Evolutionary conservation across 1,139 yeast genomes (phyloP).

Genomic region (Martiniozyma asiatica): DNA sequence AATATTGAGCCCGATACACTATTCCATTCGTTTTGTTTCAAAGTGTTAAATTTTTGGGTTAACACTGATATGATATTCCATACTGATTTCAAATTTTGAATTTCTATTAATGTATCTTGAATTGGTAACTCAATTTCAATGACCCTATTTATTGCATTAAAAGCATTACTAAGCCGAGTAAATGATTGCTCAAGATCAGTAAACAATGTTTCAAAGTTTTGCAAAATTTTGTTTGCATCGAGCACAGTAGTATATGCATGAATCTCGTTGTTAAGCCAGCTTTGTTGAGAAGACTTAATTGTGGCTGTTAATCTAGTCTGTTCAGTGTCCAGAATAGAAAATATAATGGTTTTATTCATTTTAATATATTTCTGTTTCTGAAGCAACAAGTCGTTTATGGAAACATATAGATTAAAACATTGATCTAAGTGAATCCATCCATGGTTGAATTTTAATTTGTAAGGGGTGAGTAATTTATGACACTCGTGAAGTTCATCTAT

Average conservation of each 20-base stretch:
- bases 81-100: constrained; percentile 45
- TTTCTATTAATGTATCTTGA: constrained; percentile 32
- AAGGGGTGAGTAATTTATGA: too few relatives aligned
- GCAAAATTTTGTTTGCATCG: constrained; percentile 37
- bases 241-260: constrained; percentile 33
- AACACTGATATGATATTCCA: constrained; percentile 55
- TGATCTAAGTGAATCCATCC: too few relatives aligned
- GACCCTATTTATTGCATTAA: constrained; percentile 30
- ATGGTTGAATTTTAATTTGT: too few relatives aligned
- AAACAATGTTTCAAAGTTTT: constrained; percentile 29
- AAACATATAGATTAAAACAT: too few relatives aligned
- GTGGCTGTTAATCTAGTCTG: too few relatives aligned
- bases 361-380: too few relatives aligned
- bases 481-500: too few relatives aligned
- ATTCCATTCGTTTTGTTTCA: constrained; percentile 40
- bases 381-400: too few relatives aligned
- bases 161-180: constrained; percentile 22
- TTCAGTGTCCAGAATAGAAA: too few relatives aligned
- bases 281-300: too few relatives aligned
- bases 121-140: constrained; percentile 30
- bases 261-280: too few relatives aligned
- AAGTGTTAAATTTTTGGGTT: constrained; percentile 25
- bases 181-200: constrained; percentile 15
- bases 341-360: too few relatives aligned
- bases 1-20: constrained; percentile 36